Base-by-base conservation (phyloP, 257 asterid species). In the Linderniella brevidens region DNA sequence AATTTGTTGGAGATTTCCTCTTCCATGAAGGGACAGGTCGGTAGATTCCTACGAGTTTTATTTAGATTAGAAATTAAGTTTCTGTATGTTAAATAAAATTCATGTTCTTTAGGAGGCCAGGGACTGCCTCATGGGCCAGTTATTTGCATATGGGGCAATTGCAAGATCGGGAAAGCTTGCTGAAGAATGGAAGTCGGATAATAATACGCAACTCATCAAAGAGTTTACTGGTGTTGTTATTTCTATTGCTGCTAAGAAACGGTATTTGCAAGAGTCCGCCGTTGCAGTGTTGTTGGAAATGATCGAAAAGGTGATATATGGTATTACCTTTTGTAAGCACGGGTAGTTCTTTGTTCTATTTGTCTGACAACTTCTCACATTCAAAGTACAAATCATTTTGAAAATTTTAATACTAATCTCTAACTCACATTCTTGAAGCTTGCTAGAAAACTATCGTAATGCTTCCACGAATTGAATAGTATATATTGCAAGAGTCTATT, bases 1-100 rank as follows among this genome's bases (percentile, higher is more conserved):
- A 56, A 62, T 55, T 73, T 82, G 71, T 68, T 90, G 80, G 96
- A 90, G 70, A 71, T 81, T 62, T 42, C 79, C 63, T 77, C 96
- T 62, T 79, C 94, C 61, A 77, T 85, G 98, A 85, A 77, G 81
- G 99, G 96, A 46, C 96, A 82, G 96, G 99, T 90, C 56, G 62
- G 92, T 69, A 20, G 41, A 45, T 42, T 18, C 18, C 35, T 46
- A 13, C 13, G 9, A 17, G 32, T 25, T 58, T 39, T 46, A 29
- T 42, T 42, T 16, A 29, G 10, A 41, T 37, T 17, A 48, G 35
- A 3, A 19, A 32, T 54, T 48, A 48, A 29, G 46, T 46, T 61
- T 58, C 61, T 42, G 19, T 45, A 54, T n/a, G 52, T 38, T 55
- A 48, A 58, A n/a, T 17, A 19, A 57, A 56, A n/a, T 17, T 50